Conservation (phyloP, 768 basidiomycete genomes). For the Agaricus subrufescens region DNA sequence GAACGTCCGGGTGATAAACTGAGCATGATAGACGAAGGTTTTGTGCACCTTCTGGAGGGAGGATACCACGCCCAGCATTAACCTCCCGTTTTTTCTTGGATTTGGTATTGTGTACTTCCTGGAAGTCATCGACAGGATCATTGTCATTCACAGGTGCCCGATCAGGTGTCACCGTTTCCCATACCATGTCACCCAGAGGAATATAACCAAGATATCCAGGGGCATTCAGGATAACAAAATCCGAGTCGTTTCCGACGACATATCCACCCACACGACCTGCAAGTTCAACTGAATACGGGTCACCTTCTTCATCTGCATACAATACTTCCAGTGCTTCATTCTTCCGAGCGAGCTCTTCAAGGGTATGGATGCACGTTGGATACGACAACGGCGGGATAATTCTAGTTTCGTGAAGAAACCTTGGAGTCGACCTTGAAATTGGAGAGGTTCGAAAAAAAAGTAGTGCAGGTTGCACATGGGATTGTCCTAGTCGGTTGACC, state of each 20-base stretch:
- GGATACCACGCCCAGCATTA: constrained; percentile 31
- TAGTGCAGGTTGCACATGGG: constrained; percentile 54
- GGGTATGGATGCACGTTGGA: constrained; percentile 50
- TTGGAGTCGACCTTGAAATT: constrained; percentile 52
- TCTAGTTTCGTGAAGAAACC: constrained; percentile 69
- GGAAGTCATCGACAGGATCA: constrained; percentile 44
- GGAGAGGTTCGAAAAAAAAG: constrained; percentile 81
- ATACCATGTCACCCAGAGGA: constrained; percentile 71
- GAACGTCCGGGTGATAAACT: constrained; percentile 53
- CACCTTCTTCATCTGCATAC: constrained; percentile 79
- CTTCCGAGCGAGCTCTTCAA: constrained; percentile 34
- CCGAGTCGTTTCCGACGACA: constrained; percentile 77
- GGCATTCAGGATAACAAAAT: constrained; percentile 73
- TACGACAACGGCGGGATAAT: constrained; percentile 70
- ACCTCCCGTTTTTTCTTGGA: constrained; percentile 36
- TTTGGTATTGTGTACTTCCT: constrained; percentile 51
- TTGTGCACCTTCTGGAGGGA: constrained; percentile 48
- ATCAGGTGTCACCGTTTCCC: constrained; percentile 37
- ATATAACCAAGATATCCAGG: constrained; percentile 78
- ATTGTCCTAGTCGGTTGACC: constrained; percentile 52
- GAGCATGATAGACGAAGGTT: constrained; percentile 49
- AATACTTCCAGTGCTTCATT: constrained; percentile 44
- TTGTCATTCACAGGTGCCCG: constrained; percentile 28
- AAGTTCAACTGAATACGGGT: constrained; percentile 80
- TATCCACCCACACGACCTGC: constrained; percentile 71